phyloP scores from a whole-genome alignment of 805 yeast genomes.

The Ogataea glucozyma region DNA sequence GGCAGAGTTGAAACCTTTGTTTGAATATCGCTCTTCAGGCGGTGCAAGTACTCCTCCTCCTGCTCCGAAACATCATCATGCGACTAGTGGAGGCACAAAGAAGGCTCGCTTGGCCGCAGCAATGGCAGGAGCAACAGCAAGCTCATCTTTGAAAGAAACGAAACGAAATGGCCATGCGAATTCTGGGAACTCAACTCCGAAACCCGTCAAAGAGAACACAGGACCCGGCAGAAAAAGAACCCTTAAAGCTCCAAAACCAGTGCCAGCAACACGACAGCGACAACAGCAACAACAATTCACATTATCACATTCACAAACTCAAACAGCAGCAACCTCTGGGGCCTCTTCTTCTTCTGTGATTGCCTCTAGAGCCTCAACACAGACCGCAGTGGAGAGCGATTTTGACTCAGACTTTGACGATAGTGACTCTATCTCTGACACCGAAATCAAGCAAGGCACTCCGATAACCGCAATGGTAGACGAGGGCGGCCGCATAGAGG shows the following conservation, averaged over 20 bases:
- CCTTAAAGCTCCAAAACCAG: slow-evolving; percentile 19
- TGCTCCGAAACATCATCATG: slow-evolving; percentile 67
- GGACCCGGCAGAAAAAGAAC: slow-evolving; percentile 14
- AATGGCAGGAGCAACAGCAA: slow-evolving; percentile 9
- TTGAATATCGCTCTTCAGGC: slow-evolving; percentile 56
- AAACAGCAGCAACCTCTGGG: slow-evolving; percentile 3
- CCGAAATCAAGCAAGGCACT: slow-evolving; percentile 15
- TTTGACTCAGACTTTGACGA: slow-evolving; percentile 21
- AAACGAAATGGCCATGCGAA: slow-evolving; percentile 3
- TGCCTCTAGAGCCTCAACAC: slow-evolving; percentile 1
- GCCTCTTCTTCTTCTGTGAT: too few species aligned
- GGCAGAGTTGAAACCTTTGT: slow-evolving; percentile 61
- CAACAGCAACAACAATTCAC: background rate
- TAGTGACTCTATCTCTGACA: slow-evolving; percentile 19
- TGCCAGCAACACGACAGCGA: background rate
- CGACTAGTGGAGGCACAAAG: slow-evolving; percentile 47
- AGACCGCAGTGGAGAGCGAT: slow-evolving; percentile 10
- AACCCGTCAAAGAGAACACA: background rate
- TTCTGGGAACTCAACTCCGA: slow-evolving; percentile 1
- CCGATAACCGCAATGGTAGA: background rate
- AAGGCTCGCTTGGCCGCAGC: slow-evolving; percentile 24
- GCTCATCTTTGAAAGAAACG: background rate
- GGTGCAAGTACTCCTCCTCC: slow-evolving; percentile 57
- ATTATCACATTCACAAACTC: too few species aligned
- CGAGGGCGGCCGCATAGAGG: slow-evolving; percentile 1